These are phyloP conservation scores for Porphyrellus sp. DNA, from an alignment of 1,284 basidiomycete genomes.

Conservation along the genomic window DNA sequence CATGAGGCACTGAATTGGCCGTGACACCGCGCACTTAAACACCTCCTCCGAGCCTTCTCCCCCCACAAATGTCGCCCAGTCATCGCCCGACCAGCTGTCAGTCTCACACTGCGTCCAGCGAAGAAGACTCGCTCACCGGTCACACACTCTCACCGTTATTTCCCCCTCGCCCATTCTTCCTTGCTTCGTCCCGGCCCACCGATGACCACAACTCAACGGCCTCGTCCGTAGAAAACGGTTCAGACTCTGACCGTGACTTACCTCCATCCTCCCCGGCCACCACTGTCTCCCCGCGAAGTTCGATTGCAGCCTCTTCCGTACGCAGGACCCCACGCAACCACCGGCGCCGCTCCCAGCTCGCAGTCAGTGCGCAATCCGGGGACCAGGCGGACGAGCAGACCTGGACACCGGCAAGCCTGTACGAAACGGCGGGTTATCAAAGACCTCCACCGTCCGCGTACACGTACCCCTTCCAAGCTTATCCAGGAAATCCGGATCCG, in stretches of 20 bases:
- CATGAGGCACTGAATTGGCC: constrained; percentile 5
- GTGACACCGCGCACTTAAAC: not conserved
- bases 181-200: constrained; percentile 11
- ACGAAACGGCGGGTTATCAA: constrained; percentile 11
- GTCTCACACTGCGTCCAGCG: constrained; percentile 25
- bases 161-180: constrained; percentile 30
- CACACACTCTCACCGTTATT: constrained; percentile 12
- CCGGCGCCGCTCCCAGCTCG: constrained; percentile 32
- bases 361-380: constrained; percentile 13
- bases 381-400: constrained; percentile 14
- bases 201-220: constrained; percentile 18
- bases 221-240: constrained; percentile 21
- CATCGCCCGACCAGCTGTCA: constrained; percentile 12
- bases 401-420: constrained; percentile 13
- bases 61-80: constrained; percentile 13
- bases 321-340: constrained; percentile 24
- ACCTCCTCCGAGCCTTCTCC: not conserved
- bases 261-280: constrained; percentile 9
- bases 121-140: constrained; percentile 28
- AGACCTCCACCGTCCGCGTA: constrained; percentile 49
- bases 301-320: constrained; percentile 11
- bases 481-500: constrained; percentile 62
- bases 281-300: constrained; percentile 17
- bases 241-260: constrained; percentile 27
- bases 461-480: constrained; percentile 52